These are phyloP conservation scores for Cucurbita pepo DNA, from an alignment of 306 rosid species.

Conservation along the genomic window DNA sequence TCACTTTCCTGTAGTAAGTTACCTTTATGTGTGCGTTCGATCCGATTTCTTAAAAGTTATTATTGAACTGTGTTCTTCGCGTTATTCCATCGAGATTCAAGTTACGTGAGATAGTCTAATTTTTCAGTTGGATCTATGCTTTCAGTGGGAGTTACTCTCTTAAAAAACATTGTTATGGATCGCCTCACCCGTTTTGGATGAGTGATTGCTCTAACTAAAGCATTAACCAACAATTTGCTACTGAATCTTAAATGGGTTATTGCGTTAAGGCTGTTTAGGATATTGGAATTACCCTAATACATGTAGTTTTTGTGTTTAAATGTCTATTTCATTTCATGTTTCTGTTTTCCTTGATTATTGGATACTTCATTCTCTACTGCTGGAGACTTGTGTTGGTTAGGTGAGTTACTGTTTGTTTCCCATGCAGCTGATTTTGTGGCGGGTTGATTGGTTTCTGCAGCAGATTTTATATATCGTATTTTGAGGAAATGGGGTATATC, in stretches of 20 bases:
- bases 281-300: background rate
- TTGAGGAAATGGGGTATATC: slow-evolving; percentile 56
- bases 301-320: background rate
- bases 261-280: background rate
- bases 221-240: background rate
- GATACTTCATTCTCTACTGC: background rate
- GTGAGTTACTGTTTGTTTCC: background rate
- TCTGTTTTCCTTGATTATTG: background rate
- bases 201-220: background rate
- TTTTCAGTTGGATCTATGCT: background rate
- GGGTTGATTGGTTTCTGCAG: slow-evolving; percentile 9
- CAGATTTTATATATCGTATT: slow-evolving; percentile 1
- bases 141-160: background rate
- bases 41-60: background rate
- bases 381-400: background rate
- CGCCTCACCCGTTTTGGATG: background rate
- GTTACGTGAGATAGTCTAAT: background rate
- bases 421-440: background rate
- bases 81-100: background rate
- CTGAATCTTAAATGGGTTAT: background rate
- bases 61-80: background rate
- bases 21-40: background rate
- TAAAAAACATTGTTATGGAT: background rate
- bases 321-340: background rate
- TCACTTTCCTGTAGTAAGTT: background rate